Percentiles rank a stretch among this genome's conserved stretches.
Evolutionary conservation across 1,284 basidiomycete genomes (phyloP).

Genomic region (Ustilago xerochloae): DNA sequence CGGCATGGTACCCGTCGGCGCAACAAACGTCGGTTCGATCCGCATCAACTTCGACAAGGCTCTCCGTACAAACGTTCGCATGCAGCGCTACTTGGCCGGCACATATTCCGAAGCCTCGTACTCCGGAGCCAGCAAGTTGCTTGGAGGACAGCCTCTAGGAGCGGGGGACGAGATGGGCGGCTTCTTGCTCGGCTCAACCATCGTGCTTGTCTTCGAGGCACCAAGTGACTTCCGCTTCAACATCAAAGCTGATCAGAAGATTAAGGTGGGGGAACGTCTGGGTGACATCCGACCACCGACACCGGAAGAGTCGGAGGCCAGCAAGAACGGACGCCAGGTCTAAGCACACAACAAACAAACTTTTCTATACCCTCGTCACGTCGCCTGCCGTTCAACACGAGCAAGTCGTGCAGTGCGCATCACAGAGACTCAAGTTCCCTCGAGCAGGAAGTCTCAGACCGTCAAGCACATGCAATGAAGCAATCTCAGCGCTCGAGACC

Average conservation of each 20-base stretch:
- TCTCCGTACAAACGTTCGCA: constrained; percentile 67
- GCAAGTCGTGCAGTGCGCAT: background rate
- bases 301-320: constrained; percentile 6
- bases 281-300: constrained; percentile 60
- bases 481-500: too few relatives aligned
- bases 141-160: constrained; percentile 87
- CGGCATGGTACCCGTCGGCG: constrained; percentile 95
- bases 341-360: background rate
- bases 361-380: constrained; percentile 24
- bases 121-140: constrained; percentile 70
- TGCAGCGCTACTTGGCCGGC: constrained; percentile 72
- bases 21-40: constrained; percentile 97
- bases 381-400: constrained; percentile 30
- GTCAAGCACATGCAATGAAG: too few relatives aligned
- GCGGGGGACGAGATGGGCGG: constrained; percentile 97
- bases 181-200: constrained; percentile 92
- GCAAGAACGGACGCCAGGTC: constrained; percentile 31
- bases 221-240: constrained; percentile 84
- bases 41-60: constrained; percentile 94
- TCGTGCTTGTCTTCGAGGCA: constrained; percentile 97
- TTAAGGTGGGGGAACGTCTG: constrained; percentile 83
- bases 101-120: constrained; percentile 86
- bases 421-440: background rate
- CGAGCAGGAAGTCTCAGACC: background rate
- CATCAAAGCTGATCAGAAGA: constrained; percentile 83